These are phyloP conservation scores for Tinospora cordifolia DNA, from an alignment of 164 flowering plant genomes.

Conservation along the genomic window DNA sequence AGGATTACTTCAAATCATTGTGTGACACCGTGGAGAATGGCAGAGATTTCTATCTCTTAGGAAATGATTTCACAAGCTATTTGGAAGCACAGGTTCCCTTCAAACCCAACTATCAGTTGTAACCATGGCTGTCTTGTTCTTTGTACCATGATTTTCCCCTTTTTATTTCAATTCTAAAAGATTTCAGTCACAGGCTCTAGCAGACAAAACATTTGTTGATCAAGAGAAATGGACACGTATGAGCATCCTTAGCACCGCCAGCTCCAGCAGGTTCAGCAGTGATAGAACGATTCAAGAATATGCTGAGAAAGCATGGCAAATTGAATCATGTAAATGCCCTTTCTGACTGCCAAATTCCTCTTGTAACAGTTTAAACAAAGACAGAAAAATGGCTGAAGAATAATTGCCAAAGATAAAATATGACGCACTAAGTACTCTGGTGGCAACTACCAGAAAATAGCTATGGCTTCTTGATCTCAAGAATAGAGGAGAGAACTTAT, in stretches of 20 bases:
- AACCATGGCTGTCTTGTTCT: background rate
- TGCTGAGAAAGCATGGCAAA: conserved; percentile 46
- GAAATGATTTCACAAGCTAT: conserved; percentile 48
- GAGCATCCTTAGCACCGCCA: conserved; percentile 52
- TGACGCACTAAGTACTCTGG: background rate
- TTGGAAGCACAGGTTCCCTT: conserved; percentile 52
- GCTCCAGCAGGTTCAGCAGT: conserved; percentile 53
- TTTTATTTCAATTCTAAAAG: background rate
- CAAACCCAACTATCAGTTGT: background rate
- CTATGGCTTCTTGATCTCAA: background rate
- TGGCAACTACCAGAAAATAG: background rate
- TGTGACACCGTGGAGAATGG: conserved; percentile 40
- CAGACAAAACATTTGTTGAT: conserved; percentile 49
- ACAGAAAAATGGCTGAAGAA: background rate
- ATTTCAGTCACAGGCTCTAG: conserved; percentile 33
- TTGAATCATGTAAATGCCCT: conserved; percentile 43
- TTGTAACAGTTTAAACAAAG: background rate
- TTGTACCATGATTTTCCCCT: background rate
- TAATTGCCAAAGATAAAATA: background rate
- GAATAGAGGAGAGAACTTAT: no score
- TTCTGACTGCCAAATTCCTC: conserved; percentile 16
- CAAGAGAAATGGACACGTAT: conserved; percentile 46
- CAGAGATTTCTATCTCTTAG: conserved; percentile 52
- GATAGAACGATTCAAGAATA: conserved; percentile 48
- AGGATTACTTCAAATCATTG: conserved; percentile 49